Evolutionary conservation across 2,329 filamentous ascomycete genomes (phyloP), one percentile per base, ranked within the genome.

Genomic region (Fusarium pseudonygamai): DNA sequence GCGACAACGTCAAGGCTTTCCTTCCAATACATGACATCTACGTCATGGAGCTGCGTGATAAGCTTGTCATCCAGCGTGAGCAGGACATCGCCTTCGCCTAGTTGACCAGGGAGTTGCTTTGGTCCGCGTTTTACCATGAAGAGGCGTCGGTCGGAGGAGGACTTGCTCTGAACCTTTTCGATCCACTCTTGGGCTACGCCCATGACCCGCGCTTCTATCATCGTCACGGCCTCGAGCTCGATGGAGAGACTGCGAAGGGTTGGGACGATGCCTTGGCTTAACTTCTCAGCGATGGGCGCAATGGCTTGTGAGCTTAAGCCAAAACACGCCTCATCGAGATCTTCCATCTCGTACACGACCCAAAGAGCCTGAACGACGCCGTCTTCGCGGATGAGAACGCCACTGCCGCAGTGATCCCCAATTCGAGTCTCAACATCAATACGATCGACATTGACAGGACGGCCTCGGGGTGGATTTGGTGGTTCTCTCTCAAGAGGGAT

Each of bases 181-280:
- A 99, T 97, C 96, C 96, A 98, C 68, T 97, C 92, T 76, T 98
- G 95, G 0, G 93, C 93, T 1, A 98, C 94, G 10, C 96, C 96
- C 95, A 98, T 98, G 73, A 98, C 94, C 36, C 95, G 92, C 15
- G 94, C 95, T 83, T 98, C 96, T 40, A 93, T 93, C 95, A 99
- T 98, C 75, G 97, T 94, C 30, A 99, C 94, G 8, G 96, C 92
- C 61, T 96, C 93, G 79, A 97, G 95, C 82, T 99, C 96, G 77
- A 98, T 93, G 55, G 96, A 96, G 36, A 99, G 85, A 81, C 98
- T 97, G 16, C 95, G 91, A 30, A 99, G 85, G 74, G 93, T 92
- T 1, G 96, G 96, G 22, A 90, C 90, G 64, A 91, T 86, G 40
- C 93, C 96, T 61, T 90, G 87, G 79, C 95, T 93, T 68, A 99